These are phyloP conservation scores for Monascus ruber DNA, from an alignment of 2,329 filamentous ascomycete species.

Conservation along the genomic window DNA sequence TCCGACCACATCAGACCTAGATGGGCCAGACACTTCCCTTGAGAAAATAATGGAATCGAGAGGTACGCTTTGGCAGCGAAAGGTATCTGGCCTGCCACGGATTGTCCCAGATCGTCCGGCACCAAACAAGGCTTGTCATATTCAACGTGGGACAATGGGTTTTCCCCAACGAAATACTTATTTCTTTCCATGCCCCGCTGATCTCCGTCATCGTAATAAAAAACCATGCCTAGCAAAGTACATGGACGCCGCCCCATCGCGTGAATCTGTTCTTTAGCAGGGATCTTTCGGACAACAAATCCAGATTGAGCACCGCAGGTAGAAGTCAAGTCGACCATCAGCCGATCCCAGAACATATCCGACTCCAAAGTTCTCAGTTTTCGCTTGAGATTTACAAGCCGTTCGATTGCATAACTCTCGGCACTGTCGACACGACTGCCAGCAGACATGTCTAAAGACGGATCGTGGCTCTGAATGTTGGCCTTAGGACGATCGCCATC, in stretches of 20 bases:
- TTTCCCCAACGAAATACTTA: conserved; percentile 53
- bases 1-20: conserved; percentile 62
- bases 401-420: conserved; percentile 52
- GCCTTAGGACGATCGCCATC: conserved; percentile 10
- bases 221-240: conserved; percentile 53
- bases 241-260: conserved; percentile 50
- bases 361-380: conserved; percentile 41
- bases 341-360: conserved; percentile 51
- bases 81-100: conserved; percentile 47
- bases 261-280: conserved; percentile 50
- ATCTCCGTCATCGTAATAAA: conserved; percentile 54
- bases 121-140: conserved; percentile 62
- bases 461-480: conserved; percentile 13
- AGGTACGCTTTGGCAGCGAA: conserved; percentile 56
- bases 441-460: conserved; percentile 12
- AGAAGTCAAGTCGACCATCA: conserved; percentile 53
- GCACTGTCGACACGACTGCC: conserved; percentile 29
- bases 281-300: conserved; percentile 55
- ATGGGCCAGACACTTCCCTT: conserved; percentile 56
- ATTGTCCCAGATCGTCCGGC: conserved; percentile 49
- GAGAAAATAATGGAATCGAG: conserved; percentile 53
- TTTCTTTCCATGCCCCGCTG: conserved; percentile 45
- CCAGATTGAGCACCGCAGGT: conserved; percentile 55
- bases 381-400: conserved; percentile 48
- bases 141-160: conserved; percentile 58